Percentiles rank a stretch among this genome's conserved stretches.
phyloP scores from a whole-genome alignment of 2,329 filamentous ascomycete genomes.

The Sporothrix brasiliensis region DNA sequence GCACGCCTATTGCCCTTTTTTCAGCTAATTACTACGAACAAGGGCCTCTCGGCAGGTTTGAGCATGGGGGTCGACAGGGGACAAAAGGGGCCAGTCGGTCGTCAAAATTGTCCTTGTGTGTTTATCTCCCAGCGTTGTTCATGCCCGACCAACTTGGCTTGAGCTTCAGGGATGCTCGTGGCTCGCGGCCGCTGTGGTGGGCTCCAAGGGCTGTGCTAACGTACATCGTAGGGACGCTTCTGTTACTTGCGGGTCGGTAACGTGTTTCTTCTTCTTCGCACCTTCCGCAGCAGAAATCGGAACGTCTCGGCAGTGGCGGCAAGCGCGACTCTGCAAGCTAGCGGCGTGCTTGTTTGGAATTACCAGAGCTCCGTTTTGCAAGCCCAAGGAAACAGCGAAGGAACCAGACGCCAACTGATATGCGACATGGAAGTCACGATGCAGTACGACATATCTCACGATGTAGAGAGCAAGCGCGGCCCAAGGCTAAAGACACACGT shows the following conservation, averaged over 20 bases:
- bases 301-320: constrained; percentile 7
- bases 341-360: background rate
- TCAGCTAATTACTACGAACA: constrained; percentile 29
- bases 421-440: background rate
- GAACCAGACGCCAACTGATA: background rate
- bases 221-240: too few relatives aligned
- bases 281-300: background rate
- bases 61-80: constrained; percentile 25
- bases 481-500: constrained; percentile 7
- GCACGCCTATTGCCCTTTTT: constrained; percentile 14
- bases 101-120: background rate
- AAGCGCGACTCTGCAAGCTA: constrained; percentile 7
- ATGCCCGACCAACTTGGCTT: background rate
- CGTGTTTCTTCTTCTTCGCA: background rate
- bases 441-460: too few relatives aligned
- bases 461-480: background rate
- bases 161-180: background rate
- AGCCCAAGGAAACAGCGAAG: background rate
- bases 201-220: too few relatives aligned
- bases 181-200: too few relatives aligned
- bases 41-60: constrained; percentile 23
- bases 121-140: background rate
- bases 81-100: constrained; percentile 17
- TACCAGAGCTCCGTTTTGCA: background rate
- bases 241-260: background rate